phyloP scores from a whole-genome alignment of 371 early-diverging fungal species.

The Dinochytrium kinnereticum region DNA sequence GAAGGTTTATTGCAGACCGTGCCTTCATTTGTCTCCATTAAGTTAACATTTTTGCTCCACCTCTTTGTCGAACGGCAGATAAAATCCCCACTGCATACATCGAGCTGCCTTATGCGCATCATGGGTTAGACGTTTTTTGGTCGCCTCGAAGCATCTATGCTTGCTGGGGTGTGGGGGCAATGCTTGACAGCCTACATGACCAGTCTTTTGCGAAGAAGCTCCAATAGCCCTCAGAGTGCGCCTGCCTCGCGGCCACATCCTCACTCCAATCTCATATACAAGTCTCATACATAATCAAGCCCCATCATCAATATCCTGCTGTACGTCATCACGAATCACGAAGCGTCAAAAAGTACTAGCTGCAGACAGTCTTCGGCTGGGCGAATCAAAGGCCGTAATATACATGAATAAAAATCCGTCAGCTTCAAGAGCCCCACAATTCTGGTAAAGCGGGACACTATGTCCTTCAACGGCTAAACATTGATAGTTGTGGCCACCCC shows the following conservation, averaged over 20 bases:
- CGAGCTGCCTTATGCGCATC: slow-evolving; percentile 32
- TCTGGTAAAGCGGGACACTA: neutral
- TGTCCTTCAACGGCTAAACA: neutral
- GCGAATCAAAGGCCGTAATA: no score
- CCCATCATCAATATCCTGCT: no score
- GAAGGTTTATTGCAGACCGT: no score
- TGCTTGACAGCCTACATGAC: slow-evolving; percentile 21
- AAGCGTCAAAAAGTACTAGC: no score
- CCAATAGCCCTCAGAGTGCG: no score
- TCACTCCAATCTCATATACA: no score
- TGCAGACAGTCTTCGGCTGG: no score
- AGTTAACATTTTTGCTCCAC: neutral
- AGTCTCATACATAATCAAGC: no score
- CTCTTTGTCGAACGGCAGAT: neutral
- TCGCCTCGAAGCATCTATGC: slow-evolving; percentile 23
- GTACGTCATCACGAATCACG: no score
- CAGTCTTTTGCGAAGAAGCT: neutral
- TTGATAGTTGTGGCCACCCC: neutral
- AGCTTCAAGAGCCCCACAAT: neutral
- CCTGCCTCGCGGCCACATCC: no score
- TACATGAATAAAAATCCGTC: no score
- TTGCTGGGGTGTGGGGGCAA: slow-evolving; percentile 21
- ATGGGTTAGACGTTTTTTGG: slow-evolving; percentile 30
- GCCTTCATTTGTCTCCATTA: neutral
- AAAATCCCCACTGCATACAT: slow-evolving; percentile 24